Evolutionary conservation across 139 green algal species (phyloP).

Genomic region (Closterium sp.): DNA sequence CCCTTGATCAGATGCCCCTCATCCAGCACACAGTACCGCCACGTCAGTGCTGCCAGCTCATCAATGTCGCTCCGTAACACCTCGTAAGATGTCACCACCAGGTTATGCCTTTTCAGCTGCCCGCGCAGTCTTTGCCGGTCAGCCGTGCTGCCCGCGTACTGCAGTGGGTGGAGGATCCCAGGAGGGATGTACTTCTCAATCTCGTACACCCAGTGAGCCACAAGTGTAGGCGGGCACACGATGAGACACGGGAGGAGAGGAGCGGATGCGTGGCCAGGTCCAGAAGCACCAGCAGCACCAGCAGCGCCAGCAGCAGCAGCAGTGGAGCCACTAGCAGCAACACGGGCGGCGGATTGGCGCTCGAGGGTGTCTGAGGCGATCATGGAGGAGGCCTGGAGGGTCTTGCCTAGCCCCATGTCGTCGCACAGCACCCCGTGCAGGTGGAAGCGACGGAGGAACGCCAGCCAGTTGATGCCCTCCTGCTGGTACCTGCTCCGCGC

Average conservation of each 20-base stretch:
- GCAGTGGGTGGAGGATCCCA: slow-evolving; percentile 59
- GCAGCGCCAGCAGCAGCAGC: neutral
- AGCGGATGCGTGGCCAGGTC: neutral
- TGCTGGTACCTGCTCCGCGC: slow-evolving; percentile 78
- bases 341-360: neutral
- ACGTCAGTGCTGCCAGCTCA: slow-evolving; percentile 50
- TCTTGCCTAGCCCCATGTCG: slow-evolving; percentile 90
- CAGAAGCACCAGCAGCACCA: neutral
- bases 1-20: slow-evolving; percentile 96
- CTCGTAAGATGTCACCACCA: slow-evolving; percentile 91
- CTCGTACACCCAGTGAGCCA: slow-evolving; percentile 91
- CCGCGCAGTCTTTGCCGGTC: slow-evolving; percentile 52
- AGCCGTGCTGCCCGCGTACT: slow-evolving; percentile 65
- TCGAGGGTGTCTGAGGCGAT: slow-evolving; percentile 61
- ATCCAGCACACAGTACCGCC: slow-evolving; percentile 90
- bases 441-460: slow-evolving; percentile 89
- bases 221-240: slow-evolving; percentile 90
- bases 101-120: slow-evolving; percentile 26
- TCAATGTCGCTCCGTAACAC: slow-evolving; percentile 76
- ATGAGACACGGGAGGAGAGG: slow-evolving; percentile 69
- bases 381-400: slow-evolving; percentile 67
- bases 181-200: slow-evolving; percentile 70
- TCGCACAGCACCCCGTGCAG: slow-evolving; percentile 94
- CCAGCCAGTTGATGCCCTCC: slow-evolving; percentile 96
- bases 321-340: neutral